Evolutionary conservation across 257 asterid species (phyloP).

Genomic region (Solanum pinnatisectum): DNA sequence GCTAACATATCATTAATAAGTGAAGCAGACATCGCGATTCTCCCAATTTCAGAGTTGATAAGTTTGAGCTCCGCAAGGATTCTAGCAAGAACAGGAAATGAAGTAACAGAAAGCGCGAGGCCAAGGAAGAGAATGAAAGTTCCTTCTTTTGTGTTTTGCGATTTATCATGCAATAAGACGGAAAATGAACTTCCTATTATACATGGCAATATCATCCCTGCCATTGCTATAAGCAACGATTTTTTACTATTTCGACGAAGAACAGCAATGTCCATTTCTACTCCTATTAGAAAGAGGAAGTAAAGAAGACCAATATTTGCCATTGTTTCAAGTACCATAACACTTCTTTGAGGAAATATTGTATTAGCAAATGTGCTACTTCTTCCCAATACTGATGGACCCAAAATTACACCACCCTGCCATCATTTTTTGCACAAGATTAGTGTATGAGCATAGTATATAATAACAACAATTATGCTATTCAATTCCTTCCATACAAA

Average conservation of each 20-base stretch:
- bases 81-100: conserved; percentile 90
- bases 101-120: conserved; percentile 74
- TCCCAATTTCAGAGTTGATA: conserved; percentile 75
- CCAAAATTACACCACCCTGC: conserved; percentile 86
- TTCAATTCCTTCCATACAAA: background rate
- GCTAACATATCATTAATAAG: conserved; percentile 91
- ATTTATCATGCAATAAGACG: conserved; percentile 29
- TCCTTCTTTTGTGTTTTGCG: conserved; percentile 41
- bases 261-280: conserved; percentile 89
- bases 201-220: conserved; percentile 79
- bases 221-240: conserved; percentile 49
- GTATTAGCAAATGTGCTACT: conserved; percentile 34
- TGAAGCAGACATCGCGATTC: conserved; percentile 82
- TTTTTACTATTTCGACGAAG: conserved; percentile 54
- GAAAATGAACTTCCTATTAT: conserved; percentile 65
- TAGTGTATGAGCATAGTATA: background rate
- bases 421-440: background rate
- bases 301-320: conserved; percentile 90
- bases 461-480: background rate
- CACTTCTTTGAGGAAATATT: conserved; percentile 78
- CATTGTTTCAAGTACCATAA: conserved; percentile 94
- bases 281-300: conserved; percentile 83
- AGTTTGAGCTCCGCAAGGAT: conserved; percentile 87
- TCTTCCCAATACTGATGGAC: conserved; percentile 82
- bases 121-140: conserved; percentile 91